Evolutionary conservation across 805 yeast genomes (phyloP).

Genomic region (Torulaspora franciscae): DNA sequence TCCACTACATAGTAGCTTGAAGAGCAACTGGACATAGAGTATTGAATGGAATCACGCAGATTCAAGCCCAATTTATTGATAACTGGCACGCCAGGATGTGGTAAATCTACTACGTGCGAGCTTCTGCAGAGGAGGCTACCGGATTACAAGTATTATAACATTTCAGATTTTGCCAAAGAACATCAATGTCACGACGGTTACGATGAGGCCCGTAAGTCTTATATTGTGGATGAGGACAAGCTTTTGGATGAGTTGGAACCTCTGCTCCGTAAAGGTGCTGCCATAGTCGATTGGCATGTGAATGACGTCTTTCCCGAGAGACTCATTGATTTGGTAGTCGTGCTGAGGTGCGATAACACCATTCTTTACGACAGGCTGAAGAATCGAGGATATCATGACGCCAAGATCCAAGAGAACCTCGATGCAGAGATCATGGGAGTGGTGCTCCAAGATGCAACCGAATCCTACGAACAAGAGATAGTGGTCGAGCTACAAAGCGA

Average conservation of each 20-base stretch:
- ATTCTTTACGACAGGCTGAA: conserved; percentile 68
- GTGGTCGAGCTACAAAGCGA: conserved; percentile 78
- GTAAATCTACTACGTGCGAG: conserved; percentile 35
- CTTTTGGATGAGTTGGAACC: conserved; percentile 77
- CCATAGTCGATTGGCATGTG: conserved; percentile 95
- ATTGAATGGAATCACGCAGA: conserved; percentile 23
- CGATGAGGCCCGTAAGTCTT: conserved; percentile 79
- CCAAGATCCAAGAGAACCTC: conserved; percentile 82
- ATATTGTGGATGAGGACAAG: conserved; percentile 89
- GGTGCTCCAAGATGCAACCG: conserved; percentile 78
- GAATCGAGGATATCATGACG: conserved; percentile 71
- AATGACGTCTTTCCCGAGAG: conserved; percentile 94
- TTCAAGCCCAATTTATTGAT: conserved; percentile 69
- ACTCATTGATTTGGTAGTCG: conserved; percentile 87
- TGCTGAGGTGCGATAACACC: conserved; percentile 71
- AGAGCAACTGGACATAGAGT: background rate
- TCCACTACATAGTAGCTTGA: background rate
- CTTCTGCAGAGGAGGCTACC: conserved; percentile 31
- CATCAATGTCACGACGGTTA: conserved; percentile 73
- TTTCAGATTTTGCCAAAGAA: conserved; percentile 78
- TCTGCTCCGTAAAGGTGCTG: conserved; percentile 76
- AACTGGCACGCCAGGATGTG: conserved; percentile 85
- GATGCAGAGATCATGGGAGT: conserved; percentile 98
- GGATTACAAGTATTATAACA: conserved; percentile 49
- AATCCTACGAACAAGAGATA: conserved; percentile 69